phyloP scores from a whole-genome alignment of 2,329 filamentous ascomycete genomes.

The Volutella citrinella region DNA sequence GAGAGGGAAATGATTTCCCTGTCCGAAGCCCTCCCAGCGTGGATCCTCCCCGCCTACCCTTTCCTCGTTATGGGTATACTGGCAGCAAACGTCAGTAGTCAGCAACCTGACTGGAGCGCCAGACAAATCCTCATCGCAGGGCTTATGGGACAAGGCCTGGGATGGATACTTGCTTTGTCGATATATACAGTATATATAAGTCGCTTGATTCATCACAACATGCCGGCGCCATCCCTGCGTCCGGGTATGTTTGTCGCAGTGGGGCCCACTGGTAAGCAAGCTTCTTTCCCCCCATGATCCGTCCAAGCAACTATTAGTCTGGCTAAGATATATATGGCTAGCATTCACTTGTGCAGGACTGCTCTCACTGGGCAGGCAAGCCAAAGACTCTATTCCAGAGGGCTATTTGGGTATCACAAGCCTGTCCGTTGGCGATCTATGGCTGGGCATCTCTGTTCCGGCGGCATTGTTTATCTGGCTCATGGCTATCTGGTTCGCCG shows the following conservation, averaged over 20 bases:
- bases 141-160: slow-evolving; percentile 49
- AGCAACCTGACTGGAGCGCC: slow-evolving; percentile 42
- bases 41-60: slow-evolving; percentile 53
- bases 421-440: slow-evolving; percentile 27
- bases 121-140: slow-evolving; percentile 51
- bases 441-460: slow-evolving; percentile 43
- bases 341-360: slow-evolving; percentile 43
- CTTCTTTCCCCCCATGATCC: neutral
- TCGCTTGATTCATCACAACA: slow-evolving; percentile 47
- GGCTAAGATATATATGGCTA: no score
- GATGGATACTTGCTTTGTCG: slow-evolving; percentile 48
- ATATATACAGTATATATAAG: slow-evolving; percentile 40
- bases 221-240: slow-evolving; percentile 44
- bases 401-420: slow-evolving; percentile 21
- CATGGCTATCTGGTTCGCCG: slow-evolving; percentile 52
- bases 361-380: slow-evolving; percentile 42
- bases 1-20: slow-evolving; percentile 39
- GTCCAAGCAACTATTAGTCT: no score
- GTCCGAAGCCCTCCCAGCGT: slow-evolving; percentile 51
- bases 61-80: slow-evolving; percentile 53
- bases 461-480: slow-evolving; percentile 50
- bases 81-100: slow-evolving; percentile 43
- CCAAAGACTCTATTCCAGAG: slow-evolving; percentile 14
- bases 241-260: slow-evolving; percentile 55
- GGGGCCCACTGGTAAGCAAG: slow-evolving; percentile 39